Evolutionary conservation across 148 eudicot species (phyloP), one percentile per base, ranked within the genome.

Genomic region (Heliosperma pusillum): DNA sequence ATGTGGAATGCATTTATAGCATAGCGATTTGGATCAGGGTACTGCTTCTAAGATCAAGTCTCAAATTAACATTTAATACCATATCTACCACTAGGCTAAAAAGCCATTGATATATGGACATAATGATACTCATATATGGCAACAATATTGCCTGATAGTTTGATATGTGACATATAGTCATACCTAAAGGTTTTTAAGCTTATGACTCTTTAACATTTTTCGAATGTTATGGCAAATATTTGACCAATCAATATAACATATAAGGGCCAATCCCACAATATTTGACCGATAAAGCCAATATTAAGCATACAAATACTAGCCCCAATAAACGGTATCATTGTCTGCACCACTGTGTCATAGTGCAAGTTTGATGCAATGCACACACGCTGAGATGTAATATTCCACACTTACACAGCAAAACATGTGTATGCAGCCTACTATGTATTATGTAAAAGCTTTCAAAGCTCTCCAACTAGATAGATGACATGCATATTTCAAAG

Each of bases 401-500:
- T 10, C 12, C 50, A n/a, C 15, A 40, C 26, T 40, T 40, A 20
- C 70, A 36, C 52, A 40, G 20, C 16, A 66, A 40, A 66, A n/a
- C 70, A 19, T 10, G 52, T 10, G 4, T 2, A 19, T 26, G 60
- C 73, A 25, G 16, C 40, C 13, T 30, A 26, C 11, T 47, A 25
- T 40, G 19, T 58, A 63, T 29, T 63, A 63, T 63, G 7, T 63
- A 20, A 44, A 58, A 53, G 16, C 27, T 40, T 29, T 20, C 19
- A 1, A 50, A 50, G 17, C 8, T 36, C 3, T 50, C 55, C 5
- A 33, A 58, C 66, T n/a, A 58, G 26, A 21, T 60, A 5, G 75
- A 58, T 72, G 30, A 72, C 58, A 57, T 36, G 66, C 66, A 58
- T 53, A 26, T 10, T 9, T 36, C 47, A 55, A 22, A 58, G 40